phyloP scores from a whole-genome alignment of 2,329 filamentous ascomycete genomes.

The Plectosphaerella plurivora region DNA sequence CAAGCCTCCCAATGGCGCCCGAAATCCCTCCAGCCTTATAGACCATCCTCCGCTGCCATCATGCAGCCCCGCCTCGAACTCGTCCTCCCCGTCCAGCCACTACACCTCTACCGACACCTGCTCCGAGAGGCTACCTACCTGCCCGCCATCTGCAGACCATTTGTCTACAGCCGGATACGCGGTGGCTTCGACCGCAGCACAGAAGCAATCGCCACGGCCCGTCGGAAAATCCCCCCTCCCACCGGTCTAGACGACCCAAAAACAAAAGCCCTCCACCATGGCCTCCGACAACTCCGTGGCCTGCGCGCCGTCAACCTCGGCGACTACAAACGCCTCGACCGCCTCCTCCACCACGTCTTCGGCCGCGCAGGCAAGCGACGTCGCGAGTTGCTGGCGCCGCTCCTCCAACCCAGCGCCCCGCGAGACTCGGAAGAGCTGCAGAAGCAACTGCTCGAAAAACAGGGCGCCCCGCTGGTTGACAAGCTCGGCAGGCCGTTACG shows the following conservation, averaged over 20 bases:
- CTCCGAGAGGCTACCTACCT: slow-evolving; percentile 59
- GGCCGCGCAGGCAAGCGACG: slow-evolving; percentile 49
- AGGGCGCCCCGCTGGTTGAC: neutral
- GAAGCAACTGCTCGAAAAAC: slow-evolving; percentile 3
- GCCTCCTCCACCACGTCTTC: slow-evolving; percentile 44
- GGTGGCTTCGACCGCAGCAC: slow-evolving; percentile 28
- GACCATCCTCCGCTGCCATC: neutral
- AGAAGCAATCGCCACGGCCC: slow-evolving; percentile 17
- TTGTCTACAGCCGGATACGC: slow-evolving; percentile 37
- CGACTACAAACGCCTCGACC: slow-evolving; percentile 38
- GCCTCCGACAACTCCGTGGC: slow-evolving; percentile 27
- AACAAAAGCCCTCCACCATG: slow-evolving; percentile 3
- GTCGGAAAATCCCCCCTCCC: slow-evolving; percentile 13
- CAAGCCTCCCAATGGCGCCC: too few species aligned
- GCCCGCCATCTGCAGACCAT: slow-evolving; percentile 43
- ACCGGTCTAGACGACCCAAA: neutral
- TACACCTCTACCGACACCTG: slow-evolving; percentile 53
- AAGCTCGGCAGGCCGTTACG: slow-evolving; percentile 15
- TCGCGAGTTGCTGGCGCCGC: slow-evolving; percentile 37
- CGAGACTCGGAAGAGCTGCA: slow-evolving; percentile 36
- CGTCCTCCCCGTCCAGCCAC: slow-evolving; percentile 22
- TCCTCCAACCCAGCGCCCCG: slow-evolving; percentile 32
- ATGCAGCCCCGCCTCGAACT: slow-evolving; percentile 13
- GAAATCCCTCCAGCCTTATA: neutral
- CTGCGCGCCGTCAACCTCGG: slow-evolving; percentile 52